Percentiles rank a stretch among this genome's conserved stretches.
phyloP scores from a whole-genome alignment of 2,329 filamentous ascomycete genomes.

The Leptodontidium sp. region DNA sequence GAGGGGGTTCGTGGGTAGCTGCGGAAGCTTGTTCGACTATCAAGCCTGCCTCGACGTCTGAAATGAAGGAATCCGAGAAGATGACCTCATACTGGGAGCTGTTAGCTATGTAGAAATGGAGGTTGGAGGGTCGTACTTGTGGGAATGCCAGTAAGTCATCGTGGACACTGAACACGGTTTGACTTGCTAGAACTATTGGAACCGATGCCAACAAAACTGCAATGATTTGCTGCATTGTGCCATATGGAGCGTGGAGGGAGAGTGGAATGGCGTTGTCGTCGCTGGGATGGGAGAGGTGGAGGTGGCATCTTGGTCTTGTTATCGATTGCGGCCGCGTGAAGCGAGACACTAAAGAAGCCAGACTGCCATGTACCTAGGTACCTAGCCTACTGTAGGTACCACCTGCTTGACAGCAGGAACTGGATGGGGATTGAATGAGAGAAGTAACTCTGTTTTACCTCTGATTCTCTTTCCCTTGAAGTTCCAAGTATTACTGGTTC shows the following conservation, averaged over 20 bases:
- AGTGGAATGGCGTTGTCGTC: not conserved
- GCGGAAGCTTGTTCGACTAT: constrained; percentile 50
- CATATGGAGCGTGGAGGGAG: constrained; percentile 36
- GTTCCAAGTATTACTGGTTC: no score
- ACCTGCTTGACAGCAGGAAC: not conserved
- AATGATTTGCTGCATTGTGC: constrained; percentile 45
- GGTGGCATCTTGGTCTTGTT: not conserved
- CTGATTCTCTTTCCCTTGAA: not conserved
- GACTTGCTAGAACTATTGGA: constrained; percentile 56
- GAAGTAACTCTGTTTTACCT: not conserved
- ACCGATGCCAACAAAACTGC: constrained; percentile 41
- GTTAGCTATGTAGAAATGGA: constrained; percentile 33
- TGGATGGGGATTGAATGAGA: not conserved
- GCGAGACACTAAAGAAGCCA: not conserved
- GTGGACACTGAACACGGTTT: constrained; percentile 72
- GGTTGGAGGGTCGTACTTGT: constrained; percentile 57
- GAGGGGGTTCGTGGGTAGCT: constrained; percentile 36
- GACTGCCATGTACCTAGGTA: not conserved
- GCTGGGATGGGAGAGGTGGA: not conserved
- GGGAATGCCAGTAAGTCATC: constrained; percentile 78
- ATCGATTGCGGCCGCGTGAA: constrained; percentile 3
- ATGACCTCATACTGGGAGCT: constrained; percentile 66
- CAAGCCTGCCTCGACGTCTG: constrained; percentile 62
- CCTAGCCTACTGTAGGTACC: no score
- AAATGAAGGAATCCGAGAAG: constrained; percentile 67